These are phyloP conservation scores for Samsoniella hepiali DNA, from an alignment of 2,329 filamentous ascomycete species.

Conservation along the genomic window DNA sequence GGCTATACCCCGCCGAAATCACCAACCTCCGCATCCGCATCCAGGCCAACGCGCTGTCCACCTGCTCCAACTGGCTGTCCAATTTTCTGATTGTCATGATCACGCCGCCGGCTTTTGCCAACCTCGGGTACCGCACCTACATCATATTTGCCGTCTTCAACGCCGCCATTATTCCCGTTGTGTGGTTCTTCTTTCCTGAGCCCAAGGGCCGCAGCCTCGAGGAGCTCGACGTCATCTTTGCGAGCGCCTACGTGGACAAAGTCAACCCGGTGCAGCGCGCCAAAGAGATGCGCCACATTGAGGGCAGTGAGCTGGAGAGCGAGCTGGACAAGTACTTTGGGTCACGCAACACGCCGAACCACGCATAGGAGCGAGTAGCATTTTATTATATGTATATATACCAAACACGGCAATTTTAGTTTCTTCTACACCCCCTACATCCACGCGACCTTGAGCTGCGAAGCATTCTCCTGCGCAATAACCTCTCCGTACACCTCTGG, in stretches of 20 bases:
- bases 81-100: conserved; percentile 68
- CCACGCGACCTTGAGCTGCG: conserved; percentile 21
- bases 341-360: not conserved
- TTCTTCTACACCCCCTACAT: conserved; percentile 11
- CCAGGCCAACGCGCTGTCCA: conserved; percentile 62
- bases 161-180: conserved; percentile 46
- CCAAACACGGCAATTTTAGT: not conserved
- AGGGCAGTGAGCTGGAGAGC: conserved; percentile 26
- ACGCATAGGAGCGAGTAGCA: not conserved
- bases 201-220: conserved; percentile 56
- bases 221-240: conserved; percentile 62
- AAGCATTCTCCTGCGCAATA: conserved; percentile 18
- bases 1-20: conserved; percentile 61
- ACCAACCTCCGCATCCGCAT: conserved; percentile 58
- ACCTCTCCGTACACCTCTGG: conserved; percentile 21
- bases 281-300: conserved; percentile 28
- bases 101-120: conserved; percentile 56
- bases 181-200: conserved; percentile 53
- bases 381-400: not conserved
- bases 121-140: conserved; percentile 51
- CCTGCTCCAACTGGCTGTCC: conserved; percentile 58
- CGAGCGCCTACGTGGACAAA: conserved; percentile 26
- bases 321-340: conserved; percentile 32
- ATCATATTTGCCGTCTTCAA: conserved; percentile 50
- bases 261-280: conserved; percentile 28